Evolutionary conservation across 2,329 filamentous ascomycete genomes (phyloP), one percentile per base, ranked within the genome.

Genomic region (Scytalidium lignicola): DNA sequence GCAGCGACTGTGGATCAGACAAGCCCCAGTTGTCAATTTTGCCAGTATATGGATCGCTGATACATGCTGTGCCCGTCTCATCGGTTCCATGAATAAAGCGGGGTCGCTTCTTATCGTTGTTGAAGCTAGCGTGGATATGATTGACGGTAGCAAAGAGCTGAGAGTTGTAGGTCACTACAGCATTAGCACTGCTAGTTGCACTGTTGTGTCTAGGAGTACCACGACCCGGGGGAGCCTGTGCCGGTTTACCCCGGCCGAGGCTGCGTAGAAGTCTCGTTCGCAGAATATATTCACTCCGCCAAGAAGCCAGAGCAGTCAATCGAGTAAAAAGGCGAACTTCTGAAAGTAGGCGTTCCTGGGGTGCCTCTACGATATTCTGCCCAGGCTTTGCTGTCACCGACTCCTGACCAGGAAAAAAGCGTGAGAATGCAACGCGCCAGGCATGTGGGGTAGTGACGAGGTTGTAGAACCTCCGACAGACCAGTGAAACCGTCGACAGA

Each of bases 231-330:
- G 75, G 65, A 9, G 74, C 71, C 32, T 84, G 77, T 58, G 78
- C 70, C 51, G 92, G 90, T 63, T 91, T 95, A 45, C 92, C 93
- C 51, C 89, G 83, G 43, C 79, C 79, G 50, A 97, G 74, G 53
- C 88, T 93, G 41, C 90, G 82, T 46, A 97, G 72, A 46, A 97
- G 78, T 43, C 89, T 81, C 2, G 90, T 96, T 43, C 93, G 80
- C 49, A 96, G 71, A 43, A 97, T 86, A 62, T 97, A 99, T 67
- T 99, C 93, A 67, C 89, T 96, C 58, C 92, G 82, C 92, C 93
- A 97, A 8, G 91, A 93, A n/a, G 90, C 87, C 53, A 91, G 71
- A 3, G 83, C 77, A 9, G 88, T 95, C 48, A 99, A 76, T 41
- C 91, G 83, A 15, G 88, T 82, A 62, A 97, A 99, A 55, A 82